These are phyloP conservation scores for Penicillium thymicola DNA, from an alignment of 2,329 filamentous ascomycete species.

Conservation along the genomic window DNA sequence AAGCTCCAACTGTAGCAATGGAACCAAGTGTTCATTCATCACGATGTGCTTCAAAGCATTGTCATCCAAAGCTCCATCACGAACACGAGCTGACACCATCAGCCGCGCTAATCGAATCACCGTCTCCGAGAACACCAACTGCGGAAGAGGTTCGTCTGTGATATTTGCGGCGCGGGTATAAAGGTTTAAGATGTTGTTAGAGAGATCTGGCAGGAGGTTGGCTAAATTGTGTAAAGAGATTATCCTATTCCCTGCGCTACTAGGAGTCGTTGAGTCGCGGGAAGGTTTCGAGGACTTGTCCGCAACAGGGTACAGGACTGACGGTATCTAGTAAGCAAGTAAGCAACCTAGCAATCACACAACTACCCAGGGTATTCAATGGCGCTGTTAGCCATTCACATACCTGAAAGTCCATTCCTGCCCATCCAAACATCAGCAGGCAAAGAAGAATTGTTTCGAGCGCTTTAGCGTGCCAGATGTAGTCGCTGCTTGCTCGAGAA, in stretches of 20 bases:
- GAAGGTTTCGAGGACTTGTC: conserved; percentile 49
- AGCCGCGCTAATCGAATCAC: conserved; percentile 55
- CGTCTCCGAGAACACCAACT: conserved; percentile 55
- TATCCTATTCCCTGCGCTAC: conserved; percentile 48
- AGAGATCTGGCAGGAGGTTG: conserved; percentile 54
- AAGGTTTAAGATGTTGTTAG: conserved; percentile 55
- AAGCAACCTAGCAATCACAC: neutral
- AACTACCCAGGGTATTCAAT: neutral
- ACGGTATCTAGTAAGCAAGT: conserved; percentile 46
- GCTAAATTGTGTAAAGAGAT: conserved; percentile 50
- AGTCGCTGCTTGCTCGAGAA: conserved; percentile 77
- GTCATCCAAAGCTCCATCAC: conserved; percentile 51
- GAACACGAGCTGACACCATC: conserved; percentile 50
- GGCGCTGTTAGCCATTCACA: neutral
- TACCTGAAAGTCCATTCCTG: conserved; percentile 69
- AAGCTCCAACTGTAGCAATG: conserved; percentile 32
- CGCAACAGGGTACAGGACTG: conserved; percentile 50
- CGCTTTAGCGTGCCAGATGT: conserved; percentile 96
- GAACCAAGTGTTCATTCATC: conserved; percentile 43
- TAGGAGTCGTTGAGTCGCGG: conserved; percentile 37
- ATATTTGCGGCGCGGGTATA: conserved; percentile 54
- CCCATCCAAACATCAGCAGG: conserved; percentile 79
- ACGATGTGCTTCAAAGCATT: conserved; percentile 60
- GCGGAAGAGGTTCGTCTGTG: conserved; percentile 52
- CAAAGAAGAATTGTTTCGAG: conserved; percentile 82